These are phyloP conservation scores for Aaosphaeria arxii DNA, from an alignment of 2,329 filamentous ascomycete species.

Conservation along the genomic window DNA sequence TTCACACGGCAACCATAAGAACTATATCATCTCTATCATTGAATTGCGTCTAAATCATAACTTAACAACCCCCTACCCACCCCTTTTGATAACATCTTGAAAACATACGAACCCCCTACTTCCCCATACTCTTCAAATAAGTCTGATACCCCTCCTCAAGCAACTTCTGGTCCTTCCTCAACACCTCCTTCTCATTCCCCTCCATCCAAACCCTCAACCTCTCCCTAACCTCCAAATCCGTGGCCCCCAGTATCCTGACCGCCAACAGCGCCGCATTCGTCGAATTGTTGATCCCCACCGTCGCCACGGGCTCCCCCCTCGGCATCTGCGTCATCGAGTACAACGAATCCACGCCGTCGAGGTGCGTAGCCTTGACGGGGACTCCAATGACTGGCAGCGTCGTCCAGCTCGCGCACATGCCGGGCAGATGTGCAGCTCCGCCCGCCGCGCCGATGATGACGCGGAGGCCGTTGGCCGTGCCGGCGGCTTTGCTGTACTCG, in stretches of 20 bases:
- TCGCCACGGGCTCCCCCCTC: conserved; percentile 42
- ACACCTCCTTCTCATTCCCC: conserved; percentile 62
- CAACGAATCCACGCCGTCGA: conserved; percentile 50
- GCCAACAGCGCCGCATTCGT: conserved; percentile 48
- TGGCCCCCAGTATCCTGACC: conserved; percentile 42
- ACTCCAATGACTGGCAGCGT: conserved; percentile 51
- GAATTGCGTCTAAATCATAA: background rate
- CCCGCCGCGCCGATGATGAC: conserved; percentile 51
- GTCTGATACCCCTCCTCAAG: conserved; percentile 55
- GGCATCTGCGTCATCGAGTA: conserved; percentile 54
- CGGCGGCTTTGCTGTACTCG: conserved; percentile 41
- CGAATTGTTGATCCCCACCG: conserved; percentile 46
- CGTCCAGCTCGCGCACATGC: conserved; percentile 51
- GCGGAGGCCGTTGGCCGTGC: conserved; percentile 31
- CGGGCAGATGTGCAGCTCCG: conserved; percentile 51
- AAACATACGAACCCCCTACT: conserved; percentile 13
- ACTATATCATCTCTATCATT: background rate
- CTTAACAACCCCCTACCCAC: background rate
- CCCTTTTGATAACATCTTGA: background rate
- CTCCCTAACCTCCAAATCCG: conserved; percentile 54
- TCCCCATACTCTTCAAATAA: conserved; percentile 48
- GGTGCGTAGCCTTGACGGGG: conserved; percentile 48
- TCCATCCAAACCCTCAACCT: conserved; percentile 61
- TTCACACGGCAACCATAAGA: no score
- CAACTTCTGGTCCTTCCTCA: conserved; percentile 59